These are phyloP conservation scores for Purpureocillium lavendulum DNA, from an alignment of 2,329 filamentous ascomycete species.

Conservation along the genomic window DNA sequence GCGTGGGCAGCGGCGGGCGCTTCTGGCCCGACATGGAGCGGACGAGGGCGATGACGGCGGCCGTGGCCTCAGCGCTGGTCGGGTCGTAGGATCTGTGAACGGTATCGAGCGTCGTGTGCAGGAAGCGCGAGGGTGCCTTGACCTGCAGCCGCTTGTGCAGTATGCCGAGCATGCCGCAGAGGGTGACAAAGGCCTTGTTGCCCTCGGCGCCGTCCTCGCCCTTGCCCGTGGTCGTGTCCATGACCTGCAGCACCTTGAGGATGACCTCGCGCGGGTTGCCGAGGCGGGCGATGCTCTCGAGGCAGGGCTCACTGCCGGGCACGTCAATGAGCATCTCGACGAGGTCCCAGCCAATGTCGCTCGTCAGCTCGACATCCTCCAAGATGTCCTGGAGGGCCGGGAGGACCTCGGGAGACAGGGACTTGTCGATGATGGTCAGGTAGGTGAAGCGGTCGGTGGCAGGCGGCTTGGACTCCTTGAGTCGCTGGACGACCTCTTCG, in stretches of 20 bases:
- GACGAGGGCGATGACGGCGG: conserved; percentile 61
- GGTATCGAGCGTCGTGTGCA: conserved; percentile 67
- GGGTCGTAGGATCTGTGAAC: conserved; percentile 58
- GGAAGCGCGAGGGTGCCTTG: conserved; percentile 68
- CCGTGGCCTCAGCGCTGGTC: conserved; percentile 58
- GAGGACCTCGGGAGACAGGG: conserved; percentile 57
- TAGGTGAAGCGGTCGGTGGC: conserved; percentile 65
- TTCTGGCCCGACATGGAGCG: conserved; percentile 60
- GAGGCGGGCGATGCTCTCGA: conserved; percentile 65
- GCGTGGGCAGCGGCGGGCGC: conserved; percentile 51
- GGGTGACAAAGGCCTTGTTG: conserved; percentile 52
- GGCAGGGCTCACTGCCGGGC: conserved; percentile 59
- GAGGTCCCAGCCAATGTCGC: conserved; percentile 77
- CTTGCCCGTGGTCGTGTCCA: conserved; percentile 43
- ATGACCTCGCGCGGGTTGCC: conserved; percentile 78
- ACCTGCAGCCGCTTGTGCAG: conserved; percentile 69
- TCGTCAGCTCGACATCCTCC: conserved; percentile 59
- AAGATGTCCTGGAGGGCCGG: conserved; percentile 61
- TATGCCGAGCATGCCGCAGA: conserved; percentile 64
- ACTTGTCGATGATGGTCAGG: conserved; percentile 68
- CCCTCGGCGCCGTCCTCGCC: conserved; percentile 27
- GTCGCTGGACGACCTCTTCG: conserved; percentile 33
- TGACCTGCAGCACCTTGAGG: conserved; percentile 67
- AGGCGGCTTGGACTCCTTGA: conserved; percentile 40
- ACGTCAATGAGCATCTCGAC: conserved; percentile 66